Evolutionary conservation across 2,329 filamentous ascomycete species (phyloP).

Genomic region (Rutstroemia sp.): DNA sequence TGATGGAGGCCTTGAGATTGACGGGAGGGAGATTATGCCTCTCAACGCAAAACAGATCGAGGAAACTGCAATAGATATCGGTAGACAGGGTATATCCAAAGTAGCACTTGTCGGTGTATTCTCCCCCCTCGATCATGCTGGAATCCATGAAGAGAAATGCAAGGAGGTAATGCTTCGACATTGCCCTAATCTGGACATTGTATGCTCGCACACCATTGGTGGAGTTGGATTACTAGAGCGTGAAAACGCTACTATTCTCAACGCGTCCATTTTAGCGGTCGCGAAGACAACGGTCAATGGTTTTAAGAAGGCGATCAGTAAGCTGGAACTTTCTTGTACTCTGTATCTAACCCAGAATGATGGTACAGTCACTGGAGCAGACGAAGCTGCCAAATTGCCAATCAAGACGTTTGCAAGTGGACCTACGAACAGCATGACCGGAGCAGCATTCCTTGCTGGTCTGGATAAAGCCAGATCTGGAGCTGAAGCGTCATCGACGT

Average conservation of each 20-base stretch:
- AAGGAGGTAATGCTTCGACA: conserved; percentile 10
- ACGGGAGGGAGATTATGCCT: conserved; percentile 13
- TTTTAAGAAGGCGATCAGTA: conserved; percentile 43
- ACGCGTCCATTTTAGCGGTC: conserved; percentile 51
- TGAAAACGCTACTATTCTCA: conserved; percentile 56
- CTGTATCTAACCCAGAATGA: conserved; percentile 57
- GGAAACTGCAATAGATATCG: conserved; percentile 12
- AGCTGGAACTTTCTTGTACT: conserved; percentile 43
- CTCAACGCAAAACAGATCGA: conserved; percentile 12
- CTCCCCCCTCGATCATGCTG: conserved; percentile 43
- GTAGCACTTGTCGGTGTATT: conserved; percentile 45
- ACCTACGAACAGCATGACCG: conserved; percentile 54
- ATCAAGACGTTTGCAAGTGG: conserved; percentile 54
- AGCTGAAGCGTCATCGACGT: conserved; percentile 32
- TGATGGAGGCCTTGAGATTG: conserved; percentile 41
- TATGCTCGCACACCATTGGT: conserved; percentile 45
- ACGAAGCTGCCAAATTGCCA: conserved; percentile 44
- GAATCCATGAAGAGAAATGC: conserved; percentile 39
- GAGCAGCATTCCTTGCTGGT: conserved; percentile 49
- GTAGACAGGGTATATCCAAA: conserved; percentile 33
- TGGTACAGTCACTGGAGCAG: conserved; percentile 47
- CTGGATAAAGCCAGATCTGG: conserved; percentile 33
- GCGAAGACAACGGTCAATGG: conserved; percentile 45
- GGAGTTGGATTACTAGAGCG: conserved; percentile 43
- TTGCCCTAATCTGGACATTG: conserved; percentile 28